Conservation (phyloP, 495 filamentous ascomycete species). For the Trypethelium eluteriae region DNA sequence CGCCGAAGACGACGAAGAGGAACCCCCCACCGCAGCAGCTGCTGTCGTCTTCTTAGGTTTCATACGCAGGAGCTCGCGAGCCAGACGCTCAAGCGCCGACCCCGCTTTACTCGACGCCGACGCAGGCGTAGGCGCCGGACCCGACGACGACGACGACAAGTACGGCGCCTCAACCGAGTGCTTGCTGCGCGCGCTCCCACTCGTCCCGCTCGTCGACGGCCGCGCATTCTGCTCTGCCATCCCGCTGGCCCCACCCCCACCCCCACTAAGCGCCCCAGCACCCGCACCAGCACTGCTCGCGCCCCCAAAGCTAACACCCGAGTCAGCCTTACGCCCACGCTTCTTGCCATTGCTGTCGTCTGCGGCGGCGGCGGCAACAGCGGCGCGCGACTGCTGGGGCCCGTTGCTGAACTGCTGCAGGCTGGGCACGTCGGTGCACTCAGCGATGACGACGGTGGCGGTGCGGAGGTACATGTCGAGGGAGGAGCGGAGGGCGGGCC, state of each 20-base stretch:
- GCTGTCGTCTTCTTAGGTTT: slow-evolving; percentile 19
- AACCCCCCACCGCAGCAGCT: slow-evolving; percentile 17
- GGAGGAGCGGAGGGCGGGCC: slow-evolving; percentile 47
- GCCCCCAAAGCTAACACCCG: slow-evolving; percentile 52
- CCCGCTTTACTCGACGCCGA: slow-evolving; percentile 29
- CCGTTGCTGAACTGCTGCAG: slow-evolving; percentile 37
- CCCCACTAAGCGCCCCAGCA: too few relatives aligned
- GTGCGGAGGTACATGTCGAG: slow-evolving; percentile 55
- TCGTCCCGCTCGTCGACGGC: slow-evolving; percentile 21
- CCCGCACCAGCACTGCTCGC: slow-evolving; percentile 22
- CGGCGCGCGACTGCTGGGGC: not conserved
- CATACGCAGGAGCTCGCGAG: slow-evolving; percentile 49
- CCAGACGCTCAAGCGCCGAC: slow-evolving; percentile 52
- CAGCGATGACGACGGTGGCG: slow-evolving; percentile 54
- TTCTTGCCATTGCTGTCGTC: not conserved
- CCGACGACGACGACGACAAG: slow-evolving; percentile 14
- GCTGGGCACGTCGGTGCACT: slow-evolving; percentile 47
- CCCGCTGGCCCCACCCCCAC: too few relatives aligned
- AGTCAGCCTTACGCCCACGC: slow-evolving; percentile 49
- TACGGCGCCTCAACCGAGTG: not conserved
- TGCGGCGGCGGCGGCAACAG: slow-evolving; percentile 19
- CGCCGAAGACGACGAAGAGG: slow-evolving; percentile 18
- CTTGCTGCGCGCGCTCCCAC: slow-evolving; percentile 29
- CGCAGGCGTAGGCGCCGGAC: slow-evolving; percentile 11
- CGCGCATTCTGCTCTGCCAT: too few relatives aligned